Evolutionary conservation across 2,329 filamentous ascomycete genomes (phyloP), one percentile per base, ranked within the genome.

Genomic region (Helotiales sp.): DNA sequence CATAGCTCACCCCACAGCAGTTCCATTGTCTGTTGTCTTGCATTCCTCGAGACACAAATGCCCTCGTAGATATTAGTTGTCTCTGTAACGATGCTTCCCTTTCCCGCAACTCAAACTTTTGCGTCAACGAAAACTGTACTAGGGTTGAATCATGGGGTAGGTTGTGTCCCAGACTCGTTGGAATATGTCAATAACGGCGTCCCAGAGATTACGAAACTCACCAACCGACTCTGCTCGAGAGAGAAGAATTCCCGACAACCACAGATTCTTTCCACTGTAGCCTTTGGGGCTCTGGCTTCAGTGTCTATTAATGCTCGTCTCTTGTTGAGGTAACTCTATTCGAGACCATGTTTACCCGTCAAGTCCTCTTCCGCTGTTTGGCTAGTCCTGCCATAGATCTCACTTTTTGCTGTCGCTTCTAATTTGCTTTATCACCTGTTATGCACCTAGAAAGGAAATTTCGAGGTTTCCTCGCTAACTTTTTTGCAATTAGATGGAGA

Each of bases 211-310:
- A 59, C 32, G 10, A 65, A 47, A 26, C 49, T 65, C 6, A 61
- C 63, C 10, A 40, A 54, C 32, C 26, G 32, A 24, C 55, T 59
- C n/a, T 65, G 63, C 20, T 37, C 24, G 5, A 34, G 40, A 32
- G 32, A 58, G 17, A 30, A 52, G 8, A 15, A 47, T 17, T 65
- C 63, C 17, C 57, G 57, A 17, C 47, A 60, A 22, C 30, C 57
- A 22, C 58, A 60, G 17, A 26, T 65, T 17, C 50, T 65, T 17
- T 40, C 55, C 2, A 65, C 63, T 10, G 57, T 65, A 1, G 57
- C 32, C 20, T 59, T 65, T 24, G 63, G 63, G 10, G 20, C 34
- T n/a, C 24, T 65, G 6, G 63, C 57, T 10, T 52, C 58, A 11
- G 15, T 52, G 11, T 24, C 52, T 11, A 26, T 65, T 17, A 65